A percentile compares a stretch with the other conserved stretches of the same genome.
phyloP scores from a whole-genome alignment of 2,329 filamentous ascomycete genomes.

The Apiospora phragmitis region DNA sequence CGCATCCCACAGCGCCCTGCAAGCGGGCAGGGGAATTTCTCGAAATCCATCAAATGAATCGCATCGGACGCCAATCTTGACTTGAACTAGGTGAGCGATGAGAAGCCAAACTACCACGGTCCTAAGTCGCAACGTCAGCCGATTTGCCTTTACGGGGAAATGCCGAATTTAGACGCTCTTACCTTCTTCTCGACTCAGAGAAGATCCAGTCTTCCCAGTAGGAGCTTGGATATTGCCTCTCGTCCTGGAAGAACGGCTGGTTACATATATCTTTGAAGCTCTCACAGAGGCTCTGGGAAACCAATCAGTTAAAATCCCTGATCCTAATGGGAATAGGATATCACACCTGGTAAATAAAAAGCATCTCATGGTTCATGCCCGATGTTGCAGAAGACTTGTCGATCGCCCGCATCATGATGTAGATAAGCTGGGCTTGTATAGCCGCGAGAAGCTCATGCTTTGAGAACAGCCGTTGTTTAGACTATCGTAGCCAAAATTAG shows the following conservation, averaged over 20 bases:
- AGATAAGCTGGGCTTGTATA: constrained; percentile 6
- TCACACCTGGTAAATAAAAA: background rate
- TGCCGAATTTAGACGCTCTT: background rate
- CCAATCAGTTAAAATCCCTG: background rate
- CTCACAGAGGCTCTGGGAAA: background rate
- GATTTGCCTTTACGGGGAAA: background rate
- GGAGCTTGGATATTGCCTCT: background rate
- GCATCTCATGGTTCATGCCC: background rate
- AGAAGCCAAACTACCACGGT: background rate
- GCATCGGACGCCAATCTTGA: constrained; percentile 4
- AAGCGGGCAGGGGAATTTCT: background rate
- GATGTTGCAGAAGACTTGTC: background rate
- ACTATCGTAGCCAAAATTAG: background rate
- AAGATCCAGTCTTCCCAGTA: background rate
- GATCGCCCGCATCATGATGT: constrained; percentile 1
- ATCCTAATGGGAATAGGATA: background rate
- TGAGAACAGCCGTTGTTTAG: background rate
- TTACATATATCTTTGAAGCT: background rate
- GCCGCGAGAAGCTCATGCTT: background rate
- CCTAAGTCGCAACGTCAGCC: background rate
- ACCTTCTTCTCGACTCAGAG: constrained; percentile 3
- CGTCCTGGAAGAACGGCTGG: background rate
- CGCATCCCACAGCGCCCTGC: background rate
- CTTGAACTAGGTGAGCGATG: background rate
- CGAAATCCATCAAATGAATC: background rate